phyloP scores from a whole-genome alignment of 2,329 filamentous ascomycete genomes.

The Phialophora macrospora region DNA sequence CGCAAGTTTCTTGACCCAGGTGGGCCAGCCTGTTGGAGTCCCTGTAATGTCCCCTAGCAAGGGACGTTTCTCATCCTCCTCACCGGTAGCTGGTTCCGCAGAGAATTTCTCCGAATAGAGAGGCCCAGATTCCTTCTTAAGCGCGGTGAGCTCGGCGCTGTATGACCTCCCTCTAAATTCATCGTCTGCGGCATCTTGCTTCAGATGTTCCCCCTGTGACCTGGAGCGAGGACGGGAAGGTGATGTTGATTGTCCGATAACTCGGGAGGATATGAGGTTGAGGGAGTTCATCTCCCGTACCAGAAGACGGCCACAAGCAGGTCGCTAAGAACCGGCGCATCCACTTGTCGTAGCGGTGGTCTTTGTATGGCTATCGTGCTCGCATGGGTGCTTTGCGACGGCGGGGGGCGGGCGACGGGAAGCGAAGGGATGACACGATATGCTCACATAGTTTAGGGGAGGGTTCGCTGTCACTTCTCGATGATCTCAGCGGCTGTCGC shows the following conservation, averaged over 20 bases:
- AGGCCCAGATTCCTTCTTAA: slow-evolving; percentile 42
- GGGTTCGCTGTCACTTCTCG: slow-evolving; percentile 2
- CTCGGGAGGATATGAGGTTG: slow-evolving; percentile 88
- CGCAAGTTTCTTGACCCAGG: slow-evolving; percentile 71
- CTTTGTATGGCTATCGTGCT: slow-evolving; percentile 19
- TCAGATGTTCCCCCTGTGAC: slow-evolving; percentile 56
- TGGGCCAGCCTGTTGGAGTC: slow-evolving; percentile 50
- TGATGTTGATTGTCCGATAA: slow-evolving; percentile 65
- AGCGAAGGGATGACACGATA: slow-evolving; percentile 18
- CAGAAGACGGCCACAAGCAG: slow-evolving; percentile 18
- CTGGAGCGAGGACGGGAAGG: slow-evolving; percentile 59
- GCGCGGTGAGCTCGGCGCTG: slow-evolving; percentile 48
- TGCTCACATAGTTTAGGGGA: slow-evolving; percentile 24
- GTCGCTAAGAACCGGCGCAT: slow-evolving; percentile 11
- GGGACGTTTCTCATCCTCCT: slow-evolving; percentile 62
- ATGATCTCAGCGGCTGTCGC: slow-evolving; percentile 4
- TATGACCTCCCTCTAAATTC: slow-evolving; percentile 50
- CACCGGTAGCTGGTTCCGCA: slow-evolving; percentile 37
- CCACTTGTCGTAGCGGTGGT: slow-evolving; percentile 8
- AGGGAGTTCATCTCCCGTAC: slow-evolving; percentile 79
- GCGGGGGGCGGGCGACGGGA: slow-evolving; percentile 16
- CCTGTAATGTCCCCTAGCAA: slow-evolving; percentile 25
- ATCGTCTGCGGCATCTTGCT: slow-evolving; percentile 43
- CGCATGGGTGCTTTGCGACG: slow-evolving; percentile 22
- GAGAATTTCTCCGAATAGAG: slow-evolving; percentile 40